Conservation (phyloP, 768 basidiomycete species). For the Dacryopinax primogenitus region DNA sequence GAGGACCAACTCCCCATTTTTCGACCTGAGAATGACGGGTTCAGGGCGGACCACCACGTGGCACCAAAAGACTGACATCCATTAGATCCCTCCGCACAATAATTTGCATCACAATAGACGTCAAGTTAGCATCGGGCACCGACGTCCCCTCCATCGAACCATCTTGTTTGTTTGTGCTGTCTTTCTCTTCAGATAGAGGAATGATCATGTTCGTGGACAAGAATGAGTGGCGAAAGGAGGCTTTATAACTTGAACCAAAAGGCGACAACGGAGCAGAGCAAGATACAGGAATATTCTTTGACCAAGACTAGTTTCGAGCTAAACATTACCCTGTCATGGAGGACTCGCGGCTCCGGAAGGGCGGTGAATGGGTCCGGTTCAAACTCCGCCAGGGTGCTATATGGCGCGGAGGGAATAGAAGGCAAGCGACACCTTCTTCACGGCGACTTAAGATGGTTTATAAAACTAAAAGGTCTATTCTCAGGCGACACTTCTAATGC, state of each 20-base stretch:
- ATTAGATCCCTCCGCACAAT: constrained; percentile 34
- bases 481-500: neutral
- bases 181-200: too few species aligned
- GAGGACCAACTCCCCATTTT: neutral
- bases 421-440: neutral
- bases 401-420: constrained; percentile 8
- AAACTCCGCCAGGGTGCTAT: constrained; percentile 4
- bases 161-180: neutral
- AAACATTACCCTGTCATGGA: neutral
- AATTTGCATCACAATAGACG: constrained; percentile 34
- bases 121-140: neutral
- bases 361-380: neutral
- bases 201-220: too few species aligned
- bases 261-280: too few species aligned
- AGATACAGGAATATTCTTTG: too few species aligned
- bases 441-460: neutral
- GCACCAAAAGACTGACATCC: constrained; percentile 27
- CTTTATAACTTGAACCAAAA: too few species aligned
- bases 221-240: too few species aligned
- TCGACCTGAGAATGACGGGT: neutral
- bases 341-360: neutral
- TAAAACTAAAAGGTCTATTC: neutral
- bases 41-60: neutral
- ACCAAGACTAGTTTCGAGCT: too few species aligned
- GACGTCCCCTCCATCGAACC: neutral